Evolutionary conservation across 2,329 filamentous ascomycete genomes (phyloP).

Genomic region (Colletotrichum ledebouriae): DNA sequence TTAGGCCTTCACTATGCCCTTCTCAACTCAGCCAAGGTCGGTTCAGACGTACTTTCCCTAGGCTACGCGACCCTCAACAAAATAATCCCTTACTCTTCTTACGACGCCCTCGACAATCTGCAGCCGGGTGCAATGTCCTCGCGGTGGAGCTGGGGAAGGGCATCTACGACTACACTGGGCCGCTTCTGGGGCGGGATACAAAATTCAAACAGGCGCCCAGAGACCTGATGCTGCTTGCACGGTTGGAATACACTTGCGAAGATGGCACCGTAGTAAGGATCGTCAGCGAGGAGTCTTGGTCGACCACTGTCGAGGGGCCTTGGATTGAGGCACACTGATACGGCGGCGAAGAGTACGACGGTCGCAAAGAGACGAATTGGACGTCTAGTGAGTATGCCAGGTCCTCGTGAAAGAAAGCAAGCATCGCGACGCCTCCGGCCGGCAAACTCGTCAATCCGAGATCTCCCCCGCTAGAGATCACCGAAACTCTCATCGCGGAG

Average conservation of each 20-base stretch:
- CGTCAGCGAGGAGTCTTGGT: constrained; percentile 25
- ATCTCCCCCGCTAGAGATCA: constrained; percentile 31
- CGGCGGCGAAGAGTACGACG: constrained; percentile 40
- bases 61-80: constrained; percentile 27
- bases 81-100: constrained; percentile 38
- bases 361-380: constrained; percentile 32
- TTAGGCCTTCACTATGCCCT: constrained; percentile 34
- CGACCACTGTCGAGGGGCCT: constrained; percentile 33
- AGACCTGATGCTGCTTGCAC: constrained; percentile 36
- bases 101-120: constrained; percentile 31
- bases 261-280: constrained; percentile 1
- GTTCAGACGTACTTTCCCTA: constrained; percentile 13
- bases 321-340: constrained; percentile 38
- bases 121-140: constrained; percentile 31
- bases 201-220: constrained; percentile 33
- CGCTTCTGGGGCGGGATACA: constrained; percentile 33
- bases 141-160: constrained; percentile 38
- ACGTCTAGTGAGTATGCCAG: constrained; percentile 5
- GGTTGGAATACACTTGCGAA: constrained; percentile 40
- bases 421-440: constrained; percentile 6
- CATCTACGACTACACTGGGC: constrained; percentile 33
- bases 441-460: constrained; percentile 32
- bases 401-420: constrained; percentile 28
- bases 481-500: constrained; percentile 17
- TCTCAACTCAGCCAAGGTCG: constrained; percentile 28